Evolutionary conservation across 768 basidiomycete genomes (phyloP).

Genomic region (Crassisporium funariophilum): DNA sequence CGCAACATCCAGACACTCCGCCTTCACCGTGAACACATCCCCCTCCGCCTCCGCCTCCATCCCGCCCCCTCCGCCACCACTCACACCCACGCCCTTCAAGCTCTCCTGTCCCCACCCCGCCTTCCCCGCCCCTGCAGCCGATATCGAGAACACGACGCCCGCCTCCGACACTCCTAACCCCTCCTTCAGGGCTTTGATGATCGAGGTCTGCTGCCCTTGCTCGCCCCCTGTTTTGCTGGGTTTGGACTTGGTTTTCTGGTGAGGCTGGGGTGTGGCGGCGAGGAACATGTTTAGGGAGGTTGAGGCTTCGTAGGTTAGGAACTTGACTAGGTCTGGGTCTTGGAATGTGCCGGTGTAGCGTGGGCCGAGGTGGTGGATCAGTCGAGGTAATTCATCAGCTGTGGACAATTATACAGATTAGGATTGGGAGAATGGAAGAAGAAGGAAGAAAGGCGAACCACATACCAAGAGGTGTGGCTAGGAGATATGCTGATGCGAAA

Average conservation of each 20-base stretch:
- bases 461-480: conserved; percentile 60
- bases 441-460: neutral
- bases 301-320: conserved; percentile 83
- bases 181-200: conserved; percentile 54
- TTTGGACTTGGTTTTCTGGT: neutral
- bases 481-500: conserved; percentile 63
- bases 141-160: neutral
- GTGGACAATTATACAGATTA: too few relatives aligned
- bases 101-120: conserved; percentile 20
- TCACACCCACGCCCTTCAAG: conserved; percentile 22
- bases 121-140: neutral
- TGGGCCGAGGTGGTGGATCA: conserved; percentile 83
- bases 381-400: conserved; percentile 73
- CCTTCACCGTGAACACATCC: conserved; percentile 62
- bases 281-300: conserved; percentile 84
- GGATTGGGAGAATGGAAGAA: too few relatives aligned
- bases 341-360: conserved; percentile 78
- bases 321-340: conserved; percentile 65
- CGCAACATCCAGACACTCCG: conserved; percentile 67
- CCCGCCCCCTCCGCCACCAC: neutral
- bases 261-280: conserved; percentile 12
- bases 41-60: conserved; percentile 25
- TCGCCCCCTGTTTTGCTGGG: too few relatives aligned
- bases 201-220: conserved; percentile 24
- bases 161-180: conserved; percentile 33